Percentiles rank a stretch among this genome's conserved stretches.
Conservation (phyloP, 2,329 filamentous ascomycete species). For the Neopestalotiopsis sp. region DNA sequence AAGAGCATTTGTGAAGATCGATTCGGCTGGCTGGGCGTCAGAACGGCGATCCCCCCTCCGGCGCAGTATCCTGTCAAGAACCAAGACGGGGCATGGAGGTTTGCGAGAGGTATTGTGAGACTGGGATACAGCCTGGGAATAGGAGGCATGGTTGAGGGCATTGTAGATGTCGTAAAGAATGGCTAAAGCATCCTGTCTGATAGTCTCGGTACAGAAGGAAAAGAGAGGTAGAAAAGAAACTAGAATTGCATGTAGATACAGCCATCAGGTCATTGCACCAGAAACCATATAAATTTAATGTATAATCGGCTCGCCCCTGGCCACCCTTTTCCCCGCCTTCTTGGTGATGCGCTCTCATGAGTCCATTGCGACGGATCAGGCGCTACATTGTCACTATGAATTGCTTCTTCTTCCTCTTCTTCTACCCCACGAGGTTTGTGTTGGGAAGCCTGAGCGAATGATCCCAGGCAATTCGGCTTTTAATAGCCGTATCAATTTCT, state of each 20-base stretch:
- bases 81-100: slow-evolving; percentile 68
- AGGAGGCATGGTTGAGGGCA: slow-evolving; percentile 43
- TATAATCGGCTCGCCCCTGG: no score
- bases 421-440: no score
- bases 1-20: slow-evolving; percentile 87
- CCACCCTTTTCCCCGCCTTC: no score
- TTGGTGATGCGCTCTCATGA: no score
- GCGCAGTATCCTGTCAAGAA: slow-evolving; percentile 81
- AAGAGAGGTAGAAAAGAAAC: background rate
- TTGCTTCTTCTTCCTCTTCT: no score
- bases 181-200: background rate
- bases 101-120: slow-evolving; percentile 65
- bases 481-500: no score
- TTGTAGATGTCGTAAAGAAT: slow-evolving; percentile 34
- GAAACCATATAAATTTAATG: no score
- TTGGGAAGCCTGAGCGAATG: no score
- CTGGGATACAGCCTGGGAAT: slow-evolving; percentile 59
- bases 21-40: slow-evolving; percentile 61
- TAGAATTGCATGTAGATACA: background rate
- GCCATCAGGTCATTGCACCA: no score
- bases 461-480: no score
- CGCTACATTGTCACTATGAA: no score
- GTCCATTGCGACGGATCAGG: no score
- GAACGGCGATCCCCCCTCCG: slow-evolving; percentile 80
- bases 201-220: background rate